Evolutionary conservation across 2,329 filamentous ascomycete genomes (phyloP).

Genomic region (Dothideomycetes sp.): DNA sequence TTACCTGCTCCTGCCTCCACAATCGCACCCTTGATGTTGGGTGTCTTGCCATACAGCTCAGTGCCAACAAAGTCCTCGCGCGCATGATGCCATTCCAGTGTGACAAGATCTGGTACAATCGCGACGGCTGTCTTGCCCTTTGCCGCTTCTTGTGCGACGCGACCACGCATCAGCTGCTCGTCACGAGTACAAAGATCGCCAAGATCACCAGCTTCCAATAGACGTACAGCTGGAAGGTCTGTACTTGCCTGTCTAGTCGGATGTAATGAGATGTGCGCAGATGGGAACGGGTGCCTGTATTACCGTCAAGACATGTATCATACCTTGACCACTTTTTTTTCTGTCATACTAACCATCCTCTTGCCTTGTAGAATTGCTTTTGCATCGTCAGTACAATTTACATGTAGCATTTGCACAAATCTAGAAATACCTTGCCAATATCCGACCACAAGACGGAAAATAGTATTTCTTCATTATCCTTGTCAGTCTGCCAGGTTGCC

Average conservation of each 20-base stretch:
- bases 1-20: conserved; percentile 39
- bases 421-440: conserved; percentile 50
- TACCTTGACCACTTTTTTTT: too few relatives aligned
- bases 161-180: conserved; percentile 47
- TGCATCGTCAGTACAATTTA: conserved; percentile 6
- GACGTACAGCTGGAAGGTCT: conserved; percentile 8
- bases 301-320: too few relatives aligned
- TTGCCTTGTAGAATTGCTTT: conserved; percentile 55
- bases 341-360: neutral
- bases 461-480: conserved; percentile 30
- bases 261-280: conserved; percentile 58
- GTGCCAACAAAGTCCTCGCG: conserved; percentile 69
- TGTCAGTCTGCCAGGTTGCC: conserved; percentile 40
- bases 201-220: conserved; percentile 50
- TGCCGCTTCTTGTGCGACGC: conserved; percentile 27
- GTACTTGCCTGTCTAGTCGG: conserved; percentile 22
- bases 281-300: conserved; percentile 68
- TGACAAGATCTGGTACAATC: conserved; percentile 55
- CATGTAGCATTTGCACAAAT: neutral
- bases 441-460: conserved; percentile 83
- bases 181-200: conserved; percentile 52
- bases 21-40: conserved; percentile 59
- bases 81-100: conserved; percentile 65
- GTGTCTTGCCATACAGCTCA: conserved; percentile 47
- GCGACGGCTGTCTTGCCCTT: conserved; percentile 47